phyloP scores from a whole-genome alignment of 1,139 yeast genomes.

The Hansenula lynferdii region DNA sequence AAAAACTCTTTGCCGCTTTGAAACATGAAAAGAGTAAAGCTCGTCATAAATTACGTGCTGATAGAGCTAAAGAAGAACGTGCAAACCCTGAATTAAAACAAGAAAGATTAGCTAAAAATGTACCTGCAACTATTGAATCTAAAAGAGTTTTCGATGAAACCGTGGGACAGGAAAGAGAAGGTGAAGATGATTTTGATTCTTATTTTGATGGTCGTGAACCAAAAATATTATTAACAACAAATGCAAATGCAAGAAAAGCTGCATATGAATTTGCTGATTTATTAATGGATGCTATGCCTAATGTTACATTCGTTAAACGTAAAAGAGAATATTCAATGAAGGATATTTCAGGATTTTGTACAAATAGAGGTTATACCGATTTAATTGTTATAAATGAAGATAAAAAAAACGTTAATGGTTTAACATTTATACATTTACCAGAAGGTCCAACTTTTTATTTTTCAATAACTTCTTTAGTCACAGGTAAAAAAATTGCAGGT shows the following conservation, averaged over 20 bases:
- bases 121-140: conserved; percentile 84
- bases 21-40: conserved; percentile 73
- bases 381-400: conserved; percentile 88
- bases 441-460: conserved; percentile 94
- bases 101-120: conserved; percentile 72
- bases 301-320: conserved; percentile 80
- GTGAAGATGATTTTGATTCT: conserved; percentile 69
- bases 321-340: conserved; percentile 78
- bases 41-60: conserved; percentile 70
- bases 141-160: conserved; percentile 92
- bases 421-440: conserved; percentile 90
- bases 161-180: conserved; percentile 57
- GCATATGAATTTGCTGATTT: conserved; percentile 92
- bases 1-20: conserved; percentile 67
- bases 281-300: conserved; percentile 79
- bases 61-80: conserved; percentile 79
- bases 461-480: conserved; percentile 72
- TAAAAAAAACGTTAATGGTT: conserved; percentile 84
- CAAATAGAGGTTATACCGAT: conserved; percentile 82
- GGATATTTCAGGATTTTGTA: conserved; percentile 80
- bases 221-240: conserved; percentile 85
- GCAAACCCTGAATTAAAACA: conserved; percentile 77
- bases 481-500: conserved; percentile 71
- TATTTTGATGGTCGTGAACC: conserved; percentile 67
- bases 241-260: conserved; percentile 75